These are phyloP conservation scores for Stenogyne calaminthoides DNA, from an alignment of 305 asterid species.

Conservation along the genomic window DNA sequence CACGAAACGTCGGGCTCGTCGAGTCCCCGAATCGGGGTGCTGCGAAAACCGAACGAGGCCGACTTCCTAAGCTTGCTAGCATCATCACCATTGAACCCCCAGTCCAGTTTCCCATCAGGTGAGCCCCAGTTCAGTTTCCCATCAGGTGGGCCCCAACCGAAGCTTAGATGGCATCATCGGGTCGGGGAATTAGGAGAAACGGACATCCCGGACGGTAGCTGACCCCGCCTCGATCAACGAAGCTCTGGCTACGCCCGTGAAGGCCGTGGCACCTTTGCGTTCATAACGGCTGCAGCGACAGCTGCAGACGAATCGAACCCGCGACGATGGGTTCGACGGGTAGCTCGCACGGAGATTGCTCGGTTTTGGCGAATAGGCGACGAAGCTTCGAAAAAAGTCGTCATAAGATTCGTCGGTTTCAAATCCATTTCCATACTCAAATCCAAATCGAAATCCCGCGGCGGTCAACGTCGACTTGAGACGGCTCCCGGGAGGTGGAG, in stretches of 20 bases:
- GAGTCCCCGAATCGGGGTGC: neutral
- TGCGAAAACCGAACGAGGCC: conserved; percentile 62
- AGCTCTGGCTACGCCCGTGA: conserved; percentile 90
- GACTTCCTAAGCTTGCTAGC: conserved; percentile 70
- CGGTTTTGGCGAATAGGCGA: conserved; percentile 58
- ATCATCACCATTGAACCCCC: conserved; percentile 74
- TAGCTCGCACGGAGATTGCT: conserved; percentile 77
- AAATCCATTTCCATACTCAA: conserved; percentile 58
- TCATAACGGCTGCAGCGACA: conserved; percentile 84
- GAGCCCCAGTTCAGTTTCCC: conserved; percentile 87
- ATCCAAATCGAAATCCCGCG: conserved; percentile 43
- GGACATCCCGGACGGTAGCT: conserved; percentile 23
- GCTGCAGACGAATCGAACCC: conserved; percentile 90
- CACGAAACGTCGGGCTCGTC: conserved; percentile 50
- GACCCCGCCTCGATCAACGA: conserved; percentile 48
- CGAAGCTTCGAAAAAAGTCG: conserved; percentile 50
- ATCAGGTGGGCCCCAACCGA: conserved; percentile 64
- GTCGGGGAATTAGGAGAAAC: conserved; percentile 38
- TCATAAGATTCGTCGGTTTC: conserved; percentile 63
- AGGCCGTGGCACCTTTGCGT: conserved; percentile 77
- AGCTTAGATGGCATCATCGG: conserved; percentile 40
- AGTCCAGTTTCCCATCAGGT: conserved; percentile 68
- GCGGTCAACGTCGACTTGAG: conserved; percentile 52
- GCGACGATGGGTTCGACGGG: conserved; percentile 51
- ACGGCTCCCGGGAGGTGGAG: conserved; percentile 64